These are phyloP conservation scores for Ceratocystis cubensis DNA, from an alignment of 2,329 filamentous ascomycete species.

Conservation along the genomic window DNA sequence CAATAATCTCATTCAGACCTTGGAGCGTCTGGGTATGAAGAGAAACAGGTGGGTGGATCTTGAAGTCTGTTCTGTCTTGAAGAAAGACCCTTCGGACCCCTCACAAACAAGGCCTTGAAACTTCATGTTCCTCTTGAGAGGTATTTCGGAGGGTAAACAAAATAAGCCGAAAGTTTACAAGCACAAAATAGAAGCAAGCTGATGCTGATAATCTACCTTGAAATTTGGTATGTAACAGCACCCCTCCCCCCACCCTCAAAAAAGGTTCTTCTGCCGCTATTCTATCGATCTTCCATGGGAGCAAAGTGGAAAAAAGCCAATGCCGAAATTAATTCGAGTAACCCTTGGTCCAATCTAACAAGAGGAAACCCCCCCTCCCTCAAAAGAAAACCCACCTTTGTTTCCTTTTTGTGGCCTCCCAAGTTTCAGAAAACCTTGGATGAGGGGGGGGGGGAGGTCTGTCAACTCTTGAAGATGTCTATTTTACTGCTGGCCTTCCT, in stretches of 20 bases:
- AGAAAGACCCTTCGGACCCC: background rate
- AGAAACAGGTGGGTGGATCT: no score
- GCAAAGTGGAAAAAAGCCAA: background rate
- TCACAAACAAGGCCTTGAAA: background rate
- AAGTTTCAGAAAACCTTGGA: background rate
- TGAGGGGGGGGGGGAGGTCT: background rate
- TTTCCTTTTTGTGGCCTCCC: background rate
- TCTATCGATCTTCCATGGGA: background rate
- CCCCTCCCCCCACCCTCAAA: background rate
- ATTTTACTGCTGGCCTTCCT: background rate
- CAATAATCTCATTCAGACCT: no score
- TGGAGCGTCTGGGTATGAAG: no score
- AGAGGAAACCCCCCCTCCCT: no score
- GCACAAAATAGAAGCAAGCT: background rate
- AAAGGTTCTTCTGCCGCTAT: slow-evolving; percentile 5
- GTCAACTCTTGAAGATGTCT: background rate
- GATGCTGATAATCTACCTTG: background rate
- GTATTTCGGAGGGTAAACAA: background rate
- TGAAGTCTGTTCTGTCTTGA: no score
- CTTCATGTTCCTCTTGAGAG: background rate
- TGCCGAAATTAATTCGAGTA: background rate
- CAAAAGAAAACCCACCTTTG: background rate
- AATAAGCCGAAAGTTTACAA: background rate
- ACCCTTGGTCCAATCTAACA: slow-evolving; percentile 2
- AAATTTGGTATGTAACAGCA: background rate